Evolutionary conservation across 2,329 filamentous ascomycete genomes (phyloP), one percentile per base, ranked within the genome.

Genomic region (Fusarium sp.): DNA sequence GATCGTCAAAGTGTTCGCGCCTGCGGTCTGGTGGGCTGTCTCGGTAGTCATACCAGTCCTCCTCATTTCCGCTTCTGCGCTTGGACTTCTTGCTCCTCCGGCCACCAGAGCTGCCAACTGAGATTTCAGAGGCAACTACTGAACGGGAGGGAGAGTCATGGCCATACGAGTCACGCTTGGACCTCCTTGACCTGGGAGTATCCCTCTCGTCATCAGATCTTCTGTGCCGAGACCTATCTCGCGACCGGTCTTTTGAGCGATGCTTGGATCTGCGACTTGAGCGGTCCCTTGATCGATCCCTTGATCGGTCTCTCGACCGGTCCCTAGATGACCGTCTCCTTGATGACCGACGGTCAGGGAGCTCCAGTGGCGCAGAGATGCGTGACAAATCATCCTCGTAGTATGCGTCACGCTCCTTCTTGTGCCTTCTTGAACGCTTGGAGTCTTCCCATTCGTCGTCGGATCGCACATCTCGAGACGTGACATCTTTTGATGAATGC

Each of bases 71-170:
- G 60, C 81, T 83, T 66, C 78, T 80, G 62, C 80, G 80, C 77
- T 83, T 84, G 8, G 81, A 81, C 71, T 82, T 84, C 73, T 80
- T 84, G 72, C 81, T 83, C 71, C 80, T 83, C 67, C 81, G 84
- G 72, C 81, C 84, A 71, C 81, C 83, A 55, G 81, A 79, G 62
- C 77, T 81, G 31, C 77, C 77, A 14, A 79, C 72, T 6, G 83
- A 84, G 12, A 80, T 72, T 60, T 86, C 85, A 31, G 85, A 84
- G 11, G 78, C 75, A 11, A 80, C 75, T 33, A 75, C 70, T 38
- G 82, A 81, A 31, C 76, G 79, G 1, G 80, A 80, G n/a, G 77
- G 75, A 17, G 81, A 81, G 22, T 83, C 81, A 22, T 77, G 72
- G 29, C 74, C 67, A 22, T 69, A 74, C 14, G 78, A 72, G 36